These are phyloP conservation scores for Suhomyces maxii DNA, from an alignment of 1,139 yeast species.

Conservation along the genomic window DNA sequence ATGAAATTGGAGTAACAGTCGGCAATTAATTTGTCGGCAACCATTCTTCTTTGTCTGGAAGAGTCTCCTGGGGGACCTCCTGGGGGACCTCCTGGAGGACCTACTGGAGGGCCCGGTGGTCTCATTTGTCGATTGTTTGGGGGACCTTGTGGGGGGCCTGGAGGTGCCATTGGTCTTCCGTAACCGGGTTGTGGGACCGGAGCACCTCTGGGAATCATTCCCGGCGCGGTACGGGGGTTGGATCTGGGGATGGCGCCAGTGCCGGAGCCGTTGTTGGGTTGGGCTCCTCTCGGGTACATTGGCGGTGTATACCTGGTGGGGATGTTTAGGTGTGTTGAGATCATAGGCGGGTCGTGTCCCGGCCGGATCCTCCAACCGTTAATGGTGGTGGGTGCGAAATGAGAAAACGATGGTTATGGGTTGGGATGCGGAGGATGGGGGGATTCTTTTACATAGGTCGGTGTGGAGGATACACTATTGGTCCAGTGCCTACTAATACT, in stretches of 20 bases:
- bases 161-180: conserved; percentile 4
- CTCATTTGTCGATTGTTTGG: conserved; percentile 1
- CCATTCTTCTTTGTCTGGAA: conserved; percentile 15
- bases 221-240: conserved; percentile 1
- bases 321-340: background rate
- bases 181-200: conserved; percentile 3
- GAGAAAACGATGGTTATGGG: no score
- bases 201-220: conserved; percentile 1
- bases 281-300: conserved; percentile 14
- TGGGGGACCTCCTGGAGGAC: background rate
- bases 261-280: conserved; percentile 4
- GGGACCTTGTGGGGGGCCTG: background rate
- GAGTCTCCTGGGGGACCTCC: background rate
- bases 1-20: conserved; percentile 43
- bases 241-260: background rate
- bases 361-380: background rate
- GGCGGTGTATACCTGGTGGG: background rate
- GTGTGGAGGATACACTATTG: no score
- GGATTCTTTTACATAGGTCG: no score
- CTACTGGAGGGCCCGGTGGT: conserved; percentile 1
- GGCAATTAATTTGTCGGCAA: conserved; percentile 36
- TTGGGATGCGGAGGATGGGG: no score
- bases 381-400: background rate
- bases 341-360: background rate
- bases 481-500: no score